Evolutionary conservation across 1,284 basidiomycete species (phyloP), one percentile per base, ranked within the genome.

Genomic region (Heterobasidion parviporum): DNA sequence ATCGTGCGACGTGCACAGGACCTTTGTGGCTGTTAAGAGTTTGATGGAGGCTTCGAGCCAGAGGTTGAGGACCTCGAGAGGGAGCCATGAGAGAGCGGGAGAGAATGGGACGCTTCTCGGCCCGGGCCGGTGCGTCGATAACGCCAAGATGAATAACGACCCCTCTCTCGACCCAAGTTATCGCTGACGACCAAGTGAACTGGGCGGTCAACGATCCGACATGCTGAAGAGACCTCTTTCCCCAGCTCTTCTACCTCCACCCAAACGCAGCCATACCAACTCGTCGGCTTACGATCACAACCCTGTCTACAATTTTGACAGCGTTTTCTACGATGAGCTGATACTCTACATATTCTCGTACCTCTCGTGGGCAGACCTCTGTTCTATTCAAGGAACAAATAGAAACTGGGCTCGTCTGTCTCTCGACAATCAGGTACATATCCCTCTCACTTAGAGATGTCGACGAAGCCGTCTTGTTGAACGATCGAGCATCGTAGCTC

Each of bases 1-100:
- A 96, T 35, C 87, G 79, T 15, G 83, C 88, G 55, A 93, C 86
- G 64, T 95, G 88, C 0, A 95, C 87, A 0, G 91, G 75, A 0
- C 90, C 93, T 59, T 85, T 84, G 69, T 95, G 93, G 54, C 66
- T 76, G 6, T 71, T 65, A 45, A 90, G 79, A 7, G 79, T 80
- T 26, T 70, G 70, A 69, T 89, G 84, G 1, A 88, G 70, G 47
- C 68, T 76, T n/a, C 87, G 77, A 34, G 87, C 73, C 15, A 87
- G 72, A 3, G 77, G 69, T 56, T 73, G 73, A 46, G 80, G 77
- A 43, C 83, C 83, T 67, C 82, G 82, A 59, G 83, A 85, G 54
- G 83, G 79, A 53, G 82, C 78, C 85, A 88, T 88, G 63, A 55
- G 18, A 12, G 36, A 26, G 26, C 26, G 26, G 45, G 52, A 12